These are phyloP conservation scores for Citeromyces matritensis DNA, from an alignment of 805 yeast genomes.

Conservation along the genomic window DNA sequence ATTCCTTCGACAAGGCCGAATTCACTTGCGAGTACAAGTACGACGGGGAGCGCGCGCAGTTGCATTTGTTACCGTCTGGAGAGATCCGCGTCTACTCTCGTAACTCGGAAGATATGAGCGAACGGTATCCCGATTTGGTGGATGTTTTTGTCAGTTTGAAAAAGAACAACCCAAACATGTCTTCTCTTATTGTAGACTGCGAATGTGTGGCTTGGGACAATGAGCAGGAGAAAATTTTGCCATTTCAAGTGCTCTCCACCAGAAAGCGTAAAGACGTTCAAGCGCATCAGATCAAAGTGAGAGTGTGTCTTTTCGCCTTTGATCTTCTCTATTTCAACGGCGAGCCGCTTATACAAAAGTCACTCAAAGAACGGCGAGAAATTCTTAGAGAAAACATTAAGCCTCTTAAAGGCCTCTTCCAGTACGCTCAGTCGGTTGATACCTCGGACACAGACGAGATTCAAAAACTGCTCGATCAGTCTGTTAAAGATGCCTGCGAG, in stretches of 20 bases:
- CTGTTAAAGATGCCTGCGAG: constrained; percentile 83
- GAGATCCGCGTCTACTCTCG: constrained; percentile 72
- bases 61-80: constrained; percentile 59
- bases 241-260: constrained; percentile 87
- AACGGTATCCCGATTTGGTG: constrained; percentile 83
- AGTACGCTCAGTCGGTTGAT: constrained; percentile 63
- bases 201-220: constrained; percentile 98
- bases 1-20: constrained; percentile 68
- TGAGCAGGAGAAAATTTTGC: constrained; percentile 62
- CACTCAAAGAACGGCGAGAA: constrained; percentile 59
- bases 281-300: constrained; percentile 74
- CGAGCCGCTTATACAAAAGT: constrained; percentile 46
- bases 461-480: constrained; percentile 73
- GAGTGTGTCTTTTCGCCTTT: constrained; percentile 86
- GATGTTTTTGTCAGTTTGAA: constrained; percentile 41
- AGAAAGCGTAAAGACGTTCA: constrained; percentile 90
- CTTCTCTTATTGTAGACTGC: constrained; percentile 72
- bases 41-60: constrained; percentile 96
- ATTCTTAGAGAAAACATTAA: constrained; percentile 39
- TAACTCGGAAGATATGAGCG: constrained; percentile 95
- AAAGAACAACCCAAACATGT: constrained; percentile 15
- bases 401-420: constrained; percentile 61
- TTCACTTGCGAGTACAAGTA: constrained; percentile 96
- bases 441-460: constrained; percentile 61
- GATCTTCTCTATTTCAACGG: constrained; percentile 71